Evolutionary conservation across 495 filamentous ascomycete genomes (phyloP).

Genomic region (Tuber calosporum): DNA sequence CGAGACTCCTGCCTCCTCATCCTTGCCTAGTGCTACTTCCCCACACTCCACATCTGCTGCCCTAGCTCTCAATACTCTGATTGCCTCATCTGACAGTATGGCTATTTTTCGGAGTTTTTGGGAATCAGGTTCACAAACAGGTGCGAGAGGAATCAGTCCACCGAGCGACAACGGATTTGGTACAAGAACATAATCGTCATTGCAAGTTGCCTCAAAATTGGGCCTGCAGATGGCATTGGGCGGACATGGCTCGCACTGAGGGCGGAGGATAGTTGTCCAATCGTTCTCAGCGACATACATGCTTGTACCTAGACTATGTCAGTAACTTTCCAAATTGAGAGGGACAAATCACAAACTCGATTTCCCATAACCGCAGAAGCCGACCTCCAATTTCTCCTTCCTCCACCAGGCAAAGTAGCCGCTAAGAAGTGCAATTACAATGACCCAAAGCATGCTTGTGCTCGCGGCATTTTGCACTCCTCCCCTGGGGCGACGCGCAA

Average conservation of each 20-base stretch:
- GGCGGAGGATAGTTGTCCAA: slow-evolving; percentile 52
- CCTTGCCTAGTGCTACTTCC: slow-evolving; percentile 45
- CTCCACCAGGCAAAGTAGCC: slow-evolving; percentile 78
- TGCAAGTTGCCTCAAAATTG: slow-evolving; percentile 68
- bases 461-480: slow-evolving; percentile 12
- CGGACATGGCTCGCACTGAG: slow-evolving; percentile 85
- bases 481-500: slow-evolving; percentile 18
- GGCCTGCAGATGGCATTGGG: slow-evolving; percentile 82
- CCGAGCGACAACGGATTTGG: slow-evolving; percentile 75
- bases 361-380: slow-evolving; percentile 84
- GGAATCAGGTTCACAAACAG: slow-evolving; percentile 91
- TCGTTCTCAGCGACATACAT: slow-evolving; percentile 24
- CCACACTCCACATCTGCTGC: slow-evolving; percentile 87
- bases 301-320: slow-evolving; percentile 11
- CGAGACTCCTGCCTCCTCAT: slow-evolving; percentile 36
- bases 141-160: slow-evolving; percentile 74
- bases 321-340: slow-evolving; percentile 8
- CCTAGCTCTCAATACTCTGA: slow-evolving; percentile 79
- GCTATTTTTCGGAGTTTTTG: slow-evolving; percentile 82
- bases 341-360: slow-evolving; percentile 44
- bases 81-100: slow-evolving; percentile 75
- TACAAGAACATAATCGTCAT: slow-evolving; percentile 77
- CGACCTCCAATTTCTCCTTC: slow-evolving; percentile 87
- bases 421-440: slow-evolving; percentile 58
- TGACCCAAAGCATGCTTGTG: slow-evolving; percentile 50